phyloP scores from a whole-genome alignment of 257 asterid genomes.

The Solanum acaule region DNA sequence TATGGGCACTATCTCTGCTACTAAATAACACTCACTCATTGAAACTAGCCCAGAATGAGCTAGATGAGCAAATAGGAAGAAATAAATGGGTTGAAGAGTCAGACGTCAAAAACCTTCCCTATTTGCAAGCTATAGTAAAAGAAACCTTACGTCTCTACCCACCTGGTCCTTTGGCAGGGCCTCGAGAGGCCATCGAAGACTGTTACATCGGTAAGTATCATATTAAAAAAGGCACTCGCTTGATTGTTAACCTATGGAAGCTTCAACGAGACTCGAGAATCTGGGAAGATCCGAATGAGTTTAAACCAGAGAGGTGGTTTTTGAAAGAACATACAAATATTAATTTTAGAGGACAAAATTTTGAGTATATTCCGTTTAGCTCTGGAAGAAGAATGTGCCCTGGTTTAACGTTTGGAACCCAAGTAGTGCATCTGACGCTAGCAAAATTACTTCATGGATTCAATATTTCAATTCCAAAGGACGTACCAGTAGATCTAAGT shows the following conservation, averaged over 20 bases:
- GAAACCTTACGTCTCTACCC: slow-evolving; percentile 57
- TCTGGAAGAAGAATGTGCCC: slow-evolving; percentile 54
- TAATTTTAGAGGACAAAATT: slow-evolving; percentile 23
- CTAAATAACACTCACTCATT: slow-evolving; percentile 21
- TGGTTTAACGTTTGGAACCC: slow-evolving; percentile 24
- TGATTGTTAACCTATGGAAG: slow-evolving; percentile 43
- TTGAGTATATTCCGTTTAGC: slow-evolving; percentile 46
- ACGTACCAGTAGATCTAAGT: slow-evolving; percentile 28
- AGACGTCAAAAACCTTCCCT: slow-evolving; percentile 31
- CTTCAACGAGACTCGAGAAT: slow-evolving; percentile 40
- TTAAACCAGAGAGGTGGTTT: slow-evolving; percentile 50
- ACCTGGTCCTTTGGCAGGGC: slow-evolving; percentile 52
- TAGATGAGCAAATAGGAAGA: slow-evolving; percentile 26
- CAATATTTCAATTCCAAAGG: slow-evolving; percentile 13
- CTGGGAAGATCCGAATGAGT: slow-evolving; percentile 32
- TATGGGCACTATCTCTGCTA: slow-evolving; percentile 45
- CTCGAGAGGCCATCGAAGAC: slow-evolving; percentile 36
- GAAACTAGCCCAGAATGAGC: slow-evolving; percentile 28
- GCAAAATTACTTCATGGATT: slow-evolving; percentile 56
- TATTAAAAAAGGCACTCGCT: slow-evolving; percentile 41
- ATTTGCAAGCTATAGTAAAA: slow-evolving; percentile 38
- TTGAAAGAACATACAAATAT: neutral
- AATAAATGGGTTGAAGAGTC: slow-evolving; percentile 39
- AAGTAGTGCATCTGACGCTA: slow-evolving; percentile 18
- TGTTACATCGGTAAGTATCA: slow-evolving; percentile 16